phyloP scores from a whole-genome alignment of 1,139 yeast species.

The Sugiyamaella sp. region DNA sequence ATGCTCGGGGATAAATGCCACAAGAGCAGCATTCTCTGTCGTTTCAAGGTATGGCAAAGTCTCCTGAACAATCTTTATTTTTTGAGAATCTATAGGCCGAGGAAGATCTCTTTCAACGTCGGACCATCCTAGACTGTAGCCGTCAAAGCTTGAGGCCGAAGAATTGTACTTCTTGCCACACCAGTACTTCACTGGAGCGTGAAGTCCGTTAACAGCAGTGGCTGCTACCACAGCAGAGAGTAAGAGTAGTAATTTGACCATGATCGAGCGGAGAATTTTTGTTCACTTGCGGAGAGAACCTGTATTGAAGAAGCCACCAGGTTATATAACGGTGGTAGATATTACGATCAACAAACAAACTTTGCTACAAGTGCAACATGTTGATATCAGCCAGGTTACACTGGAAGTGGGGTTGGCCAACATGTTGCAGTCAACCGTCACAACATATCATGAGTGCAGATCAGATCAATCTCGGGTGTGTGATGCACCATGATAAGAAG shows the following conservation, averaged over 20 bases:
- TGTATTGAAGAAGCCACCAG: no score
- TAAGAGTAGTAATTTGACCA: not conserved
- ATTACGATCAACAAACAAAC: no score
- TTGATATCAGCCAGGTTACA: not conserved
- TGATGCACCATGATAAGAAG: not conserved
- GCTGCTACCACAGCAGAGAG: not conserved
- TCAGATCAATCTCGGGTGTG: not conserved
- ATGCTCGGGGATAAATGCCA: conserved; percentile 22
- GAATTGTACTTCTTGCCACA: conserved; percentile 26
- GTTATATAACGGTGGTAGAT: no score
- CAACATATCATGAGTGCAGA: not conserved
- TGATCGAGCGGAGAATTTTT: not conserved
- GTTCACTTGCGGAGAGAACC: no score
- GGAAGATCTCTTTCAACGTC: conserved; percentile 22
- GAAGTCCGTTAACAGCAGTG: conserved; percentile 6
- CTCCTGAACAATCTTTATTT: conserved; percentile 23
- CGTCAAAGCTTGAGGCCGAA: conserved; percentile 21
- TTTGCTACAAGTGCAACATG: no score
- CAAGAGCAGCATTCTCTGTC: conserved; percentile 16
- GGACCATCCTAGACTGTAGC: conserved; percentile 23
- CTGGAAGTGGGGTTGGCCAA: not conserved
- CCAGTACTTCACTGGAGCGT: conserved; percentile 25
- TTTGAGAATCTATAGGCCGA: conserved; percentile 19
- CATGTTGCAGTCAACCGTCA: not conserved
- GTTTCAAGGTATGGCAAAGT: conserved; percentile 21